Base-by-base conservation (phyloP, 1,284 basidiomycete genomes). In the Fomitopsis pinicola region DNA sequence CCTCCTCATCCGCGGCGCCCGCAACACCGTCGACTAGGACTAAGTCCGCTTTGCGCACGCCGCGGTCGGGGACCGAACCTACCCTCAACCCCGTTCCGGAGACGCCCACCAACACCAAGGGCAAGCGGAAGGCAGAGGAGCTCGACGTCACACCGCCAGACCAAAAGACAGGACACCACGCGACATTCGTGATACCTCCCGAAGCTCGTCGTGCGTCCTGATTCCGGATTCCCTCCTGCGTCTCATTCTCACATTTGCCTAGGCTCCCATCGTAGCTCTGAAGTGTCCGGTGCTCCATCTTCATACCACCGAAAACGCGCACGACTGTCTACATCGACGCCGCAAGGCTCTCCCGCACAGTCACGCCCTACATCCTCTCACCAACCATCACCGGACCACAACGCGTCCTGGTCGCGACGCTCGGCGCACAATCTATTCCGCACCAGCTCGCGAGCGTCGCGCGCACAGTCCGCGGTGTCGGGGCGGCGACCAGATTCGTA, bases 281-380 rank as follows among this genome's bases (percentile, higher is more conserved):
- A 72, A 56, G 68, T 63, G 48, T 67, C 76, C 26, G 78, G 79
- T 64, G 84, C 87, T 0, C 88, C 88, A 2, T 88, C 88, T 1
- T 88, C 87, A 1, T 89, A 82, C 67, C 80, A 84, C 66, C 82
- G 84, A 63, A 90, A 90, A 71, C 83, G 88, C 61, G 85, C 84
- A 6, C 81, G 84, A 35, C 73, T 90, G 22, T 85, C 87, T 1
- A 70, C 77, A 2, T 70, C 77, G 0, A 79, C 68, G 70, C 85
- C 72, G 54, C 73, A 66, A 60, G 67, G 67, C 30, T 68, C 67
- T 10, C 71, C 71, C 10, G 61, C 59, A 30, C 69, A 63, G 7
- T 71, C 74, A 7, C 68, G 71, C 30, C 68, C 72, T 12, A 63
- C 62, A 36, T 70, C 73, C 10, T 52, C 68, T 22, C 68, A 69